Evolutionary conservation across 805 yeast genomes (phyloP), one percentile per base, ranked within the genome.

Genomic region (Saturnispora hagleri): DNA sequence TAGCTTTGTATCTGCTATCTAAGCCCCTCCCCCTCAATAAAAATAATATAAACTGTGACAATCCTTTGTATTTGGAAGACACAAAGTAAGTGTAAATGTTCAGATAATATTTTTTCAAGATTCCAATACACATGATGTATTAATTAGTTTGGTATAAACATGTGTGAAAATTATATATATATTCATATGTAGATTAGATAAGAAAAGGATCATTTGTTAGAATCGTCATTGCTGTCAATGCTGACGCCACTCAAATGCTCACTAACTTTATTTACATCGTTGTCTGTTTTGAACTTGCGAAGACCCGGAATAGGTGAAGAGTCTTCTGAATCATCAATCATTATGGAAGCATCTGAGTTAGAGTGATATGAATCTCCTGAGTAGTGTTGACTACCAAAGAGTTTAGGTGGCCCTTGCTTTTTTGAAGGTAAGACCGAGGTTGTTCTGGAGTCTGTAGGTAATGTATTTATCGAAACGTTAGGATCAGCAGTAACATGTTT

Each of bases 241-340:
- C 18, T 45, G 12, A 47, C 33, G 13, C 38, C 51, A 36, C 43
- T 42, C 3, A 49, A 27, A 38, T 49, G 46, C 35, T 49, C n/a
- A 18, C 47, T 31, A 13, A 49, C 43, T 13, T 43, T 40, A n/a
- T 18, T 40, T 12, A 49, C 28, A 9, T 49, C 51, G 8, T 43
- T 36, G 12, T 47, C 50, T 24, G 17, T 18, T 22, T 34, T 36
- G 13, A 35, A 10, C 3, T 24, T 15, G 17, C 17, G 12, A n/a
- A 26, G 17, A 3, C 34, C 47, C 13, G 22, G 44, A 13, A 13
- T 12, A 17, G 27, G 8, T 10, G 44, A 24, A 13, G 44, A 41
- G 17, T n/a, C 31, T 8, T 31, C 47, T 9, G 43, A 46, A 20
- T 36, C 35, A 27, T 24, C 43, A 17, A 47, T 43, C 28, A 41